A percentile compares a stretch with the other conserved stretches of the same genome.
phyloP scores from a whole-genome alignment of 495 filamentous ascomycete genomes.

The Penicillium salamii region DNA sequence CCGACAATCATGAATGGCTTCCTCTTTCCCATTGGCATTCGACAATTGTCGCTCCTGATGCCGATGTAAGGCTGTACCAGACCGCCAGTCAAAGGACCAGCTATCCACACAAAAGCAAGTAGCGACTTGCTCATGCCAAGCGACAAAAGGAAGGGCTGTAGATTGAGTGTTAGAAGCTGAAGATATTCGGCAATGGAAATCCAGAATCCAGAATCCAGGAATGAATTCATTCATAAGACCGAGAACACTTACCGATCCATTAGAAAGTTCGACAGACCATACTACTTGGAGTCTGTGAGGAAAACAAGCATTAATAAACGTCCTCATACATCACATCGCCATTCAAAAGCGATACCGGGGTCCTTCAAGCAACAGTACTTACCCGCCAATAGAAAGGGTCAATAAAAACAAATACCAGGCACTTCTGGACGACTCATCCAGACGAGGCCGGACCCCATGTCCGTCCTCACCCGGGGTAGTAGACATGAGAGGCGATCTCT shows the following conservation, averaged over 20 bases:
- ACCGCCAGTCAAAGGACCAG: constrained; percentile 79
- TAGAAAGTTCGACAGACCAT: constrained; percentile 90
- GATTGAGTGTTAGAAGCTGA: not conserved
- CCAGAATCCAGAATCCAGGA: not conserved
- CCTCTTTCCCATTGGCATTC: constrained; percentile 75
- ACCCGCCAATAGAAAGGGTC: constrained; percentile 78
- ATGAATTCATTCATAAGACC: too few relatives aligned
- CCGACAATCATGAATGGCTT: constrained; percentile 87
- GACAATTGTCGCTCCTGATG: constrained; percentile 84
- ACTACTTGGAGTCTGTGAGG: constrained; percentile 71
- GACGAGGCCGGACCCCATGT: not conserved
- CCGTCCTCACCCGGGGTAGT: constrained; percentile 5
- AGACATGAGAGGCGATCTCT: constrained; percentile 41
- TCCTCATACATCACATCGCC: not conserved
- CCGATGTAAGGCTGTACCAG: constrained; percentile 94
- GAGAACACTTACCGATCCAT: constrained; percentile 69
- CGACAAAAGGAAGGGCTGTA: constrained; percentile 62
- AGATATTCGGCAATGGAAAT: too few relatives aligned
- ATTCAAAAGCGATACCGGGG: not conserved
- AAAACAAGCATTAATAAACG: not conserved
- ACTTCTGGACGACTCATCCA: constrained; percentile 60
- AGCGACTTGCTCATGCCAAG: constrained; percentile 88
- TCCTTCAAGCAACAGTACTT: constrained; percentile 20
- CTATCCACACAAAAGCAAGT: constrained; percentile 94
- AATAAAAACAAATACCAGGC: constrained; percentile 78